These are phyloP conservation scores for Vaccinium macrocarpon DNA, from an alignment of 148 eudicot genomes.

Conservation along the genomic window DNA sequence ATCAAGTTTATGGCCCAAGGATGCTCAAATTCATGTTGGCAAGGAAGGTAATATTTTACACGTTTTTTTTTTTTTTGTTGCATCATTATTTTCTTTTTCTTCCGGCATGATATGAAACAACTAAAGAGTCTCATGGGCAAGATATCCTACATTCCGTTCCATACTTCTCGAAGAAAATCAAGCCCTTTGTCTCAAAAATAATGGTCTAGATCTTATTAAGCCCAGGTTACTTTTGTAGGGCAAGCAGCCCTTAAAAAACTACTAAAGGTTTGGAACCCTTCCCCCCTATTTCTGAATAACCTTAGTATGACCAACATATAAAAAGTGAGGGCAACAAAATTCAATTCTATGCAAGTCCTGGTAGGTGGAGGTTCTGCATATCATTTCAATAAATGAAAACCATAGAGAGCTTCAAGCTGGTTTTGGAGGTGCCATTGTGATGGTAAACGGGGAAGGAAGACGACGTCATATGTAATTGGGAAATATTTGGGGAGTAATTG, in stretches of 20 bases:
- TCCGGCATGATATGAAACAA: neutral
- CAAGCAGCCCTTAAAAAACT: too few species aligned
- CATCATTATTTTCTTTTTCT: neutral
- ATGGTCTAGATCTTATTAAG: too few species aligned
- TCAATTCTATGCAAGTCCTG: neutral
- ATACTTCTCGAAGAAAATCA: too few species aligned
- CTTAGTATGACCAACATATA: neutral
- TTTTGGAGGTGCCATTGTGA: neutral
- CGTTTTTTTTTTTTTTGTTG: neutral
- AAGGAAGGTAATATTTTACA: constrained; percentile 60
- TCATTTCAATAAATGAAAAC: neutral
- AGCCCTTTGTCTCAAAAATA: too few species aligned
- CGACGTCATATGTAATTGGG: too few species aligned
- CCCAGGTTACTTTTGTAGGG: too few species aligned
- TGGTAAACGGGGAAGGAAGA: neutral
- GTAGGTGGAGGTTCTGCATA: neutral
- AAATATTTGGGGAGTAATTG: too few species aligned
- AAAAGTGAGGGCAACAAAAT: neutral
- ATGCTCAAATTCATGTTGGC: constrained; percentile 71
- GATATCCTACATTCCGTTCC: too few species aligned
- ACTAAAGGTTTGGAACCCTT: too few species aligned
- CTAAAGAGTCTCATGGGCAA: too few species aligned
- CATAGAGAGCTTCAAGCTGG: neutral
- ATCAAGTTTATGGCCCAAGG: constrained; percentile 68
- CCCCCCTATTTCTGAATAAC: neutral